Evolutionary conservation across 148 eudicot species (phyloP), one percentile per base, ranked within the genome.

Genomic region (Cornus suecica): DNA sequence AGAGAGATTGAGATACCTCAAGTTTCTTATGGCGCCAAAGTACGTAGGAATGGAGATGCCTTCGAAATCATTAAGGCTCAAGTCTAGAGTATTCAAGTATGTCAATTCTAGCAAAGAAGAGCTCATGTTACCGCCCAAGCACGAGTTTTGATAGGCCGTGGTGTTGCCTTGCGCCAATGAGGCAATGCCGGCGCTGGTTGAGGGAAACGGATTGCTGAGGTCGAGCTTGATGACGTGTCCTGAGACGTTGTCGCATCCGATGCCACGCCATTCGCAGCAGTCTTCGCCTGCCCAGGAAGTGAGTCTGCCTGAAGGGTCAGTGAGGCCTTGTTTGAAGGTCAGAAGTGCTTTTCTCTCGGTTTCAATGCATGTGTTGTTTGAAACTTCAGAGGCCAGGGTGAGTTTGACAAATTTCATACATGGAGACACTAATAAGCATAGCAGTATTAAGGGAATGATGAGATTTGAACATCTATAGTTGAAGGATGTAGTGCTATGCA

Each of bases 261-360:
- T 66, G 42, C 86, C 86, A 22, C 7, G 1, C 81, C 83, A 83
- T 1, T 13, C 24, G 66, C 83, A 83, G 30, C 83, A 80, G 23
- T 74, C 67, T 2, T 42, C 26, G 5, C 77, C 83, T 18, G 1
- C 24, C 86, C 83, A 83, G 26, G 83, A 83, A 7, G 71, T 71
- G 28, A 83, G 71, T 4, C 30, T 54, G 16, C 34, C 16, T 18
- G 66, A 42, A 13, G 73, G 62, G n/a, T 69, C 80, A 0, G 10
- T 77, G 45, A 83, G 20, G 65, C 78, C 63, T 2, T 45, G 26
- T 41, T 80, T 83, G 30, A 83, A 42, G 65, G 28, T 5, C 10
- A 61, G 26, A 61, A 61, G 65, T 8, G 65, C 65, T 61, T 61
- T 25, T 29, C 29, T 61, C 29, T 61, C 65, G 0, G 15, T 61